phyloP scores from a whole-genome alignment of 2,329 filamentous ascomycete genomes.

The Scopulariopsis brevicaulis region DNA sequence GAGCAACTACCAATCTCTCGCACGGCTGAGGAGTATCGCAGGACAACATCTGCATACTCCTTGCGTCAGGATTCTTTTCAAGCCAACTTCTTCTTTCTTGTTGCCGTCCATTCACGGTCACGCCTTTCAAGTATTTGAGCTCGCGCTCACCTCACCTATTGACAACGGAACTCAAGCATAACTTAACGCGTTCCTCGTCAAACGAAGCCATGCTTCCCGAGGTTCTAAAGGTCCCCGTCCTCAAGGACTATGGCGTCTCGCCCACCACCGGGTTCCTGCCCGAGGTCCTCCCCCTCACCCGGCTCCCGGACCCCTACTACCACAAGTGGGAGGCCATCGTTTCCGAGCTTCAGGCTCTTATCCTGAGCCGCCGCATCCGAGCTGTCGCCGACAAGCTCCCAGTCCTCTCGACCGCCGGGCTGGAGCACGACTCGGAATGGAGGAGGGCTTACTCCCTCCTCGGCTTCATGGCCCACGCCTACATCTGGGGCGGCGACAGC shows the following conservation, averaged over 20 bases:
- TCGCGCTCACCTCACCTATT: neutral
- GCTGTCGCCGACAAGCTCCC: slow-evolving; percentile 71
- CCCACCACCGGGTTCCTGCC: slow-evolving; percentile 79
- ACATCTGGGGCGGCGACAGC: slow-evolving; percentile 88
- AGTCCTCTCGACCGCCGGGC: slow-evolving; percentile 68
- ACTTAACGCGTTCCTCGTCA: neutral
- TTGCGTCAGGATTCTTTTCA: slow-evolving; percentile 1
- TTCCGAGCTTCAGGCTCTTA: slow-evolving; percentile 74
- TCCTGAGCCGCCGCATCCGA: slow-evolving; percentile 75
- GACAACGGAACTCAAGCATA: neutral
- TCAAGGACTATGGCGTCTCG: slow-evolving; percentile 73
- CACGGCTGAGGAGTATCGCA: slow-evolving; percentile 54
- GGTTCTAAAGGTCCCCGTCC: slow-evolving; percentile 47
- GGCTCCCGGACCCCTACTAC: slow-evolving; percentile 83
- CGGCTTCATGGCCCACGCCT: slow-evolving; percentile 85
- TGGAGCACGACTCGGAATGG: slow-evolving; percentile 84
- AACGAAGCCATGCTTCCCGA: slow-evolving; percentile 39
- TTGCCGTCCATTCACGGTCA: neutral
- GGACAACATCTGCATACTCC: slow-evolving; percentile 11
- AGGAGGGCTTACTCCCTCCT: slow-evolving; percentile 83
- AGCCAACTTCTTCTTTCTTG: neutral
- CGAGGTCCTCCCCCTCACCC: slow-evolving; percentile 63
- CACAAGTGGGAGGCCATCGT: slow-evolving; percentile 86
- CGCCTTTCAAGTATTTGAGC: neutral
- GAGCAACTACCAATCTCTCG: slow-evolving; percentile 17